Evolutionary conservation across 2,329 filamentous ascomycete genomes (phyloP).

Genomic region (Clonostachys sp.): DNA sequence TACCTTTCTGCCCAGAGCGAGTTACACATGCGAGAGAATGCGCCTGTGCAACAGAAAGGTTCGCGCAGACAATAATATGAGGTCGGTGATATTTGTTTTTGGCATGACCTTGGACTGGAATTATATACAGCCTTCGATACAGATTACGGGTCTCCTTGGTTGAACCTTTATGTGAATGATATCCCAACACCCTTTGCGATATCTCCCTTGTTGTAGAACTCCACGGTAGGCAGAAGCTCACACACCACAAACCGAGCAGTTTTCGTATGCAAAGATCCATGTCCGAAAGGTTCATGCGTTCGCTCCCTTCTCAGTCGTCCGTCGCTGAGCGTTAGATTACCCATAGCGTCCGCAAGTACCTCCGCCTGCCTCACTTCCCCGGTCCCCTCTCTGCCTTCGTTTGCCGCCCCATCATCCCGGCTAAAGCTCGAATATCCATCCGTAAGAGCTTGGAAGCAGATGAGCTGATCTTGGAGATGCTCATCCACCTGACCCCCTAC

Average conservation of each 20-base stretch:
- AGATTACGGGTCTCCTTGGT: too few relatives aligned
- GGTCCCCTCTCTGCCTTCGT: constrained; percentile 15
- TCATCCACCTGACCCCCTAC: constrained; percentile 46
- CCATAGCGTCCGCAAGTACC: constrained; percentile 1
- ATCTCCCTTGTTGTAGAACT: constrained; percentile 46
- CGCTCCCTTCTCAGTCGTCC: constrained; percentile 34
- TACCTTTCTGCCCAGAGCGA: too few relatives aligned
- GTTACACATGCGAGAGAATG: too few relatives aligned
- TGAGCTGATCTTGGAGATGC: constrained; percentile 56
- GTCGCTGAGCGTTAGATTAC: constrained; percentile 14
- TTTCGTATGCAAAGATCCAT: constrained; percentile 49
- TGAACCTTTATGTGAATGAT: neutral
- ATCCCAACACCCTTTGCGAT: constrained; percentile 41
- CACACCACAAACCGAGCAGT: constrained; percentile 58
- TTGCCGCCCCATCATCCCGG: constrained; percentile 6
- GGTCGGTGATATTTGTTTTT: too few relatives aligned
- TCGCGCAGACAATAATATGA: too few relatives aligned
- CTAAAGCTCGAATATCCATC: constrained; percentile 43
- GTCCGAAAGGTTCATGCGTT: constrained; percentile 45
- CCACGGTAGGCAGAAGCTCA: constrained; percentile 40
- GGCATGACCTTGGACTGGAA: too few relatives aligned
- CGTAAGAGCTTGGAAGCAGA: constrained; percentile 55
- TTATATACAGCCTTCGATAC: too few relatives aligned
- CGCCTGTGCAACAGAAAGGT: too few relatives aligned
- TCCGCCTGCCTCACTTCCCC: neutral